These are phyloP conservation scores for Hypoxylon lenormandii DNA, from an alignment of 495 filamentous ascomycete species.

Conservation along the genomic window DNA sequence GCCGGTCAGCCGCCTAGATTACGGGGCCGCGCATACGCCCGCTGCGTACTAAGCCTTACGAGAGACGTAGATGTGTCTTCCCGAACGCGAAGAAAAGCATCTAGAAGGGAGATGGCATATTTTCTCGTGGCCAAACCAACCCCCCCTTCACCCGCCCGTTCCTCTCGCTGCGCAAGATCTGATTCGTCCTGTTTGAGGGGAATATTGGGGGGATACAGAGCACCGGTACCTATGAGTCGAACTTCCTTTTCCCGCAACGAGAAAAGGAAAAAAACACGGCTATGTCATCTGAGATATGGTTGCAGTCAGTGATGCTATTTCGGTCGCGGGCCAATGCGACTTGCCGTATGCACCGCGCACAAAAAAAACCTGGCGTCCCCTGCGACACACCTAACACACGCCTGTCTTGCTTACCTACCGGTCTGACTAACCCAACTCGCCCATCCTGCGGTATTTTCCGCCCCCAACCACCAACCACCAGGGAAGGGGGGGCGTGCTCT, in stretches of 20 bases:
- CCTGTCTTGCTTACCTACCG: background rate
- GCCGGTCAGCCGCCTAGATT: slow-evolving; percentile 4
- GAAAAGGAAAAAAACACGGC: slow-evolving; percentile 6
- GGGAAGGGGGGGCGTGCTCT: slow-evolving; percentile 5
- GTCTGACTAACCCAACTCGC: background rate
- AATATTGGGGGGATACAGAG: background rate
- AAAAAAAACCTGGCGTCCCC: slow-evolving; percentile 24
- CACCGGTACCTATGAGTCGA: slow-evolving; percentile 12
- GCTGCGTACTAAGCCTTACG: slow-evolving; percentile 47
- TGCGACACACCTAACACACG: no score
- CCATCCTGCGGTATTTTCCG: slow-evolving; percentile 2
- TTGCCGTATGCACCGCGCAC: slow-evolving; percentile 35
- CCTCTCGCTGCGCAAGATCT: slow-evolving; percentile 2
- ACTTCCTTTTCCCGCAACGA: slow-evolving; percentile 1
- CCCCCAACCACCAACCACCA: slow-evolving; percentile 25
- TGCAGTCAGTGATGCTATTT: slow-evolving; percentile 38
- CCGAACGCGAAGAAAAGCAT: slow-evolving; percentile 8
- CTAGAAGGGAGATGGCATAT: slow-evolving; percentile 35
- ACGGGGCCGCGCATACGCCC: slow-evolving; percentile 38
- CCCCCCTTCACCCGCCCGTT: background rate
- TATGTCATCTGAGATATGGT: slow-evolving; percentile 33
- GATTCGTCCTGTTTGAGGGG: slow-evolving; percentile 8
- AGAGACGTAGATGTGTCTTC: slow-evolving; percentile 21
- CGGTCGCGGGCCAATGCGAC: slow-evolving; percentile 33
- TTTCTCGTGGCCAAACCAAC: background rate